Percentiles rank a stretch among this genome's conserved stretches.
phyloP scores from a whole-genome alignment of 305 asterid genomes.

The Ilex paraguariensis region DNA sequence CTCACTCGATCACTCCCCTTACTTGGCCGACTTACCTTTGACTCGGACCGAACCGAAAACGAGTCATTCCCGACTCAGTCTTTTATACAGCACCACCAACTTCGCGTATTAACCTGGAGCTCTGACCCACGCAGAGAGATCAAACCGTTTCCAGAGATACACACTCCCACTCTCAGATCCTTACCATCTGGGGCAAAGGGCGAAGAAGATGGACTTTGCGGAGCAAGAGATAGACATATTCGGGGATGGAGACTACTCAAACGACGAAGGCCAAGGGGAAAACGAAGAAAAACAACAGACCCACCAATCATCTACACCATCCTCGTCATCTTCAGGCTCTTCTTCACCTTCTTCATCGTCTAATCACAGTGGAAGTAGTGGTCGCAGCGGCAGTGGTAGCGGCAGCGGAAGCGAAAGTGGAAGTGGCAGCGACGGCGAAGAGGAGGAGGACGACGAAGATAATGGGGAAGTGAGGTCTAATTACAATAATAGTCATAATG shows the following conservation, averaged over 20 bases:
- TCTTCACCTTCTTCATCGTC: constrained; percentile 57
- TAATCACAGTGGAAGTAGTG: constrained; percentile 30
- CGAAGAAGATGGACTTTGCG: constrained; percentile 47
- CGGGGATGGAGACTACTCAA: constrained; percentile 65
- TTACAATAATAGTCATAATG: constrained; percentile 15
- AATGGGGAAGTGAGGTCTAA: constrained; percentile 54
- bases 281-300: constrained; percentile 35
- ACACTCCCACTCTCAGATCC: no score
- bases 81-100: no score
- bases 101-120: no score
- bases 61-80: no score
- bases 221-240: constrained; percentile 57
- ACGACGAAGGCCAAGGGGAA: constrained; percentile 18
- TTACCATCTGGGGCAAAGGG: no score
- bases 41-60: no score
- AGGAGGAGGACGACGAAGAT: constrained; percentile 26
- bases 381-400: constrained; percentile 39
- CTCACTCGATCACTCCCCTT: no score
- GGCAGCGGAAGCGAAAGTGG: constrained; percentile 17
- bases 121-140: no score
- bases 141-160: no score
- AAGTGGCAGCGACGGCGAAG: constrained; percentile 15
- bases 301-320: constrained; percentile 55
- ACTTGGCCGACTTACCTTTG: no score
- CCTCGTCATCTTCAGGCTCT: constrained; percentile 61